Base-by-base conservation (phyloP, 768 basidiomycete genomes). In the Nevesoporus exiguus region DNA sequence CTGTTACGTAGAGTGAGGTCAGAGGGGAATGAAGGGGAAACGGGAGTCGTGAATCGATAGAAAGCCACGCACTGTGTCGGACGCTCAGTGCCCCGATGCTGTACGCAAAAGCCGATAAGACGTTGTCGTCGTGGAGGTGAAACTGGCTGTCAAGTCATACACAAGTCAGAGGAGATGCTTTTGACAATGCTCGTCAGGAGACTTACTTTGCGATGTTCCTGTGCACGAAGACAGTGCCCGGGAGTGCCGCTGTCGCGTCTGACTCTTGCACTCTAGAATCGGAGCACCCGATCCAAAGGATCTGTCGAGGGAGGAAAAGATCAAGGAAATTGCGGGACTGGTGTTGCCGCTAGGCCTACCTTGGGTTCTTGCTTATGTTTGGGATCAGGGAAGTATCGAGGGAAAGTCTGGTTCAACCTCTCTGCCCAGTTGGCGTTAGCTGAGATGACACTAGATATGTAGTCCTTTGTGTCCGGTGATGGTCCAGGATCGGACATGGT, bases 231-330 rank as follows among this genome's bases (percentile, higher is more conserved):
- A 90, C 81, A 41, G 86, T 86, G 49, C 92, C 91, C 0, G 93
- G 93, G 58, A 77, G 77, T 9, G 82, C 75, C 33, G 76, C 81
- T 33, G 83, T 84, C 52, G 89, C 73, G 59, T 89, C 85, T 33
- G 82, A 82, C 68, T 92, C 91, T 19, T 90, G 90, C 3, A 93
- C 88, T 58, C 93, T 78, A 11, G 90, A 93, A 69, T 95, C 93
- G 34, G 90, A 80, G 68, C 88, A 90, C 47, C 88, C 86, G 64
- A 90, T 81, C 87, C 86, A 90, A 61, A 88, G 80, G 11, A 85
- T 75, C 88, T 89, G 37, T 19, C 24, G 11, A 19, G 9, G 2
- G 19, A 19, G 7, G 2, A 7, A 21, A 7, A 36, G 7, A 22
- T 48, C 46, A 54, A 42, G 21, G n/a, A 14, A 5, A 30, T 22